Percentiles rank a stretch among this genome's conserved stretches.
These are phyloP conservation scores for Pseudogymnoascus sp. DNA, from an alignment of 2,329 filamentous ascomycete species.

Conservation along the genomic window DNA sequence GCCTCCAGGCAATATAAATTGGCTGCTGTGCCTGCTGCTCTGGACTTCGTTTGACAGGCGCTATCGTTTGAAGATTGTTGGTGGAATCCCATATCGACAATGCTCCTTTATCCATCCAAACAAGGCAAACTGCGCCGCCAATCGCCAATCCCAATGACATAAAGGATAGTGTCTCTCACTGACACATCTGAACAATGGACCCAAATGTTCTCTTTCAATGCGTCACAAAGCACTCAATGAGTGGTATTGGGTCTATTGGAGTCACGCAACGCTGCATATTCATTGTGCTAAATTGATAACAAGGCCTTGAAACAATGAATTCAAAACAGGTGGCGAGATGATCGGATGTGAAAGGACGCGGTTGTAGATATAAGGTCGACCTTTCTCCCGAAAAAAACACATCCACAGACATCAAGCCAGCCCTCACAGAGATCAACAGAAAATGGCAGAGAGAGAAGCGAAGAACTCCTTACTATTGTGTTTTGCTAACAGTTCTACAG, in stretches of 20 bases:
- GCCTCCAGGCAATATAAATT: background rate
- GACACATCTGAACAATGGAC: background rate
- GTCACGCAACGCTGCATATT: background rate
- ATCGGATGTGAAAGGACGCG: background rate
- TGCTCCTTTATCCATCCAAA: background rate
- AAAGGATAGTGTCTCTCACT: background rate
- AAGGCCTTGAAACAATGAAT: background rate
- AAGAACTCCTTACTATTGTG: background rate
- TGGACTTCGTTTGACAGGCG: background rate
- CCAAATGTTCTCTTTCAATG: background rate
- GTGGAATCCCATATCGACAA: background rate
- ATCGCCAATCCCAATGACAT: background rate
- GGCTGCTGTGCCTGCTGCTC: background rate
- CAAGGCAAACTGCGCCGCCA: background rate
- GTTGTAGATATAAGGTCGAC: background rate
- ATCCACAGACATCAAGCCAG: background rate
- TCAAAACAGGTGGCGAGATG: background rate
- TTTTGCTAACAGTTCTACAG: background rate
- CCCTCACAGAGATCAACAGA: background rate
- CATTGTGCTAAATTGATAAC: background rate
- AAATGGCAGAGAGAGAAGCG: background rate
- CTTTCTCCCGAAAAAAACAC: background rate
- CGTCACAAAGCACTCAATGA: background rate
- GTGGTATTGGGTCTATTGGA: background rate
- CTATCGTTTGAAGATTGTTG: background rate